Percentiles rank a stretch among this genome's conserved stretches.
phyloP scores from a whole-genome alignment of 2,329 filamentous ascomycete species.

The Exophiala spinifera region DNA sequence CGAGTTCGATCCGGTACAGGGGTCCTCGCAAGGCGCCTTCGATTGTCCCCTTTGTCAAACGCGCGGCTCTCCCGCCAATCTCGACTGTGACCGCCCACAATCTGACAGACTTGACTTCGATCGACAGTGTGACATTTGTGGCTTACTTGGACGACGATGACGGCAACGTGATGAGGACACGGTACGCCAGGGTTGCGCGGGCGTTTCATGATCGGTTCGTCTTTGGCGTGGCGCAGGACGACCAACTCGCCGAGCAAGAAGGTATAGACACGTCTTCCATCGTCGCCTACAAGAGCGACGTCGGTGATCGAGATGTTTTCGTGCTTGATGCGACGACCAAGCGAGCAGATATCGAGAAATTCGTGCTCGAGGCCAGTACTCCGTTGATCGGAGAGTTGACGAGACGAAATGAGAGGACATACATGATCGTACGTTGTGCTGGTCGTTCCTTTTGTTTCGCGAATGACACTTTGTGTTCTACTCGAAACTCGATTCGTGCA shows the following conservation, averaged over 20 bases:
- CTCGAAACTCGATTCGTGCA: no score
- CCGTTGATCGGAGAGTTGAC: slow-evolving; percentile 3
- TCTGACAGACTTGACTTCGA: neutral
- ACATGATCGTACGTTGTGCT: neutral
- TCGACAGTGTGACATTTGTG: slow-evolving; percentile 1
- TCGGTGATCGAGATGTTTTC: slow-evolving; percentile 1
- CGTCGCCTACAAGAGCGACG: slow-evolving; percentile 1
- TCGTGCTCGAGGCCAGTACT: neutral
- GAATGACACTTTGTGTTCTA: no score
- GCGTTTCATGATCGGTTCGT: neutral
- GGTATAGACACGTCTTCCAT: neutral
- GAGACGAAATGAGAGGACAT: neutral
- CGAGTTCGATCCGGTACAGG: slow-evolving; percentile 40
- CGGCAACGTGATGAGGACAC: neutral
- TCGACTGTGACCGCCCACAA: slow-evolving; percentile 1
- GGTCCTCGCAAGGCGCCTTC: slow-evolving; percentile 39
- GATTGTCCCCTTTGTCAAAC: slow-evolving; percentile 1
- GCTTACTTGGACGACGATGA: neutral
- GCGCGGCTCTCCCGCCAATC: neutral
- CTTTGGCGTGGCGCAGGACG: slow-evolving; percentile 1
- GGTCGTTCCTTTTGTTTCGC: no score
- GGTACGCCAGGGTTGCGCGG: neutral
- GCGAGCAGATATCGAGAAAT: neutral
- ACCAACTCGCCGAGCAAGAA: neutral
- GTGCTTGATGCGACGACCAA: neutral